phyloP scores from a whole-genome alignment of 805 yeast genomes.

The Hanseniaspora singularis region DNA sequence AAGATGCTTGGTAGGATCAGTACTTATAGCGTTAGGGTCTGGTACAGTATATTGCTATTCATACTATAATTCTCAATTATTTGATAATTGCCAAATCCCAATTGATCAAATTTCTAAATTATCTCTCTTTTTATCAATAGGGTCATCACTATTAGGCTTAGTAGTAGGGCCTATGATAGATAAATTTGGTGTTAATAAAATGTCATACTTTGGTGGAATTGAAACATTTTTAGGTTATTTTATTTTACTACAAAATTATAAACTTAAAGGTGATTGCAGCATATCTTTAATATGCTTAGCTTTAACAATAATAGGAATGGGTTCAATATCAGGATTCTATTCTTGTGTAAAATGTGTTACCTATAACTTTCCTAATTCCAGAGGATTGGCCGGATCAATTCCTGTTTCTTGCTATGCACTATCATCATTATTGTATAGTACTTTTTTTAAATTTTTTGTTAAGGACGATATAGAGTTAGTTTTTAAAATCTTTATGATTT shows the following conservation, averaged over 20 bases:
- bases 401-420: conserved; percentile 62
- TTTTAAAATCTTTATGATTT: conserved; percentile 42
- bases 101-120: conserved; percentile 52
- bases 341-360: conserved; percentile 40
- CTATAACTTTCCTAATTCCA: conserved; percentile 55
- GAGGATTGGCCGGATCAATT: conserved; percentile 58
- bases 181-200: conserved; percentile 41
- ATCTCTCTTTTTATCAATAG: conserved; percentile 50
- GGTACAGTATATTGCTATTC: conserved; percentile 71
- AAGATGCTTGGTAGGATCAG: conserved; percentile 25
- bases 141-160: conserved; percentile 57
- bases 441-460: conserved; percentile 43
- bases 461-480: conserved; percentile 43
- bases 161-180: conserved; percentile 63
- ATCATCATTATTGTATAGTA: conserved; percentile 54
- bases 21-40: conserved; percentile 48
- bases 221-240: conserved; percentile 45
- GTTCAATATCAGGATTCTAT: conserved; percentile 49
- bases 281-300: conserved; percentile 37
- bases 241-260: conserved; percentile 38
- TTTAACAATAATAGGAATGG: conserved; percentile 47
- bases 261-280: conserved; percentile 29
- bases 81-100: conserved; percentile 43
- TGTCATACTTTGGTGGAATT: conserved; percentile 45
- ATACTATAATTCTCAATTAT: conserved; percentile 62